Percentiles rank a stretch among this genome's conserved stretches.
Conservation (phyloP, 768 basidiomycete genomes). For the Pholiota microspora region DNA sequence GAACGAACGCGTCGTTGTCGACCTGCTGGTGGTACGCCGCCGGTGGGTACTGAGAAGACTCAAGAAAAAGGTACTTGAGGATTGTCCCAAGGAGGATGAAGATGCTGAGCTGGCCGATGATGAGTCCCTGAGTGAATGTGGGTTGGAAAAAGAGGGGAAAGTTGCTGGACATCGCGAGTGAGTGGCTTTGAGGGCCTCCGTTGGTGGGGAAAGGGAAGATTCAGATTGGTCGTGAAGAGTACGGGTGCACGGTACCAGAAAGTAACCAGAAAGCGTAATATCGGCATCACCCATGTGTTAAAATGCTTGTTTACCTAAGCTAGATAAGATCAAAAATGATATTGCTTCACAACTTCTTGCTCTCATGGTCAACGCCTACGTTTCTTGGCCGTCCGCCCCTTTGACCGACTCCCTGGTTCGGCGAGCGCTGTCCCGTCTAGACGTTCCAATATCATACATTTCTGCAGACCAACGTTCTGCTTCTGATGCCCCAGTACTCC, state of each 20-base stretch:
- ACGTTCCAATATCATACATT: slow-evolving; percentile 15
- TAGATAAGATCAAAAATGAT: not conserved
- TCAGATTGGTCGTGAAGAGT: slow-evolving; percentile 7
- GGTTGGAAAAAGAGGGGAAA: slow-evolving; percentile 76
- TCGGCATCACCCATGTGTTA: slow-evolving; percentile 4
- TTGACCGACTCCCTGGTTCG: slow-evolving; percentile 43
- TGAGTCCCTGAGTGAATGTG: slow-evolving; percentile 93
- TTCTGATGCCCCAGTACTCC: slow-evolving; percentile 38
- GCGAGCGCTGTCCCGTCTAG: slow-evolving; percentile 33
- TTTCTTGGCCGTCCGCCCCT: slow-evolving; percentile 51
- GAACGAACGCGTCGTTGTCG: slow-evolving; percentile 43
- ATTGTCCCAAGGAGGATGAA: slow-evolving; percentile 72
- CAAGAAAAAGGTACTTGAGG: slow-evolving; percentile 94
- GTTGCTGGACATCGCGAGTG: slow-evolving; percentile 49
- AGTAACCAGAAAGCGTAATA: no score
- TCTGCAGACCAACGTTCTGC: slow-evolving; percentile 11
- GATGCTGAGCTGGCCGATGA: slow-evolving; percentile 91
- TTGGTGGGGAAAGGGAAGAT: not conserved
- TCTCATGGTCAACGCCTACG: slow-evolving; percentile 25
- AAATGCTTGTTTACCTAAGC: slow-evolving; percentile 1
- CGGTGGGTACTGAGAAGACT: slow-evolving; percentile 60
- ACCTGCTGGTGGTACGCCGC: slow-evolving; percentile 61
- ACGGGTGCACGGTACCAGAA: not conserved
- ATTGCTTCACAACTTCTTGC: not conserved
- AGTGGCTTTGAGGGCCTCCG: slow-evolving; percentile 9